Evolutionary conservation across 495 filamentous ascomycete genomes (phyloP), one percentile per base, ranked within the genome.

Genomic region (Rostrohypoxylon terebratum): DNA sequence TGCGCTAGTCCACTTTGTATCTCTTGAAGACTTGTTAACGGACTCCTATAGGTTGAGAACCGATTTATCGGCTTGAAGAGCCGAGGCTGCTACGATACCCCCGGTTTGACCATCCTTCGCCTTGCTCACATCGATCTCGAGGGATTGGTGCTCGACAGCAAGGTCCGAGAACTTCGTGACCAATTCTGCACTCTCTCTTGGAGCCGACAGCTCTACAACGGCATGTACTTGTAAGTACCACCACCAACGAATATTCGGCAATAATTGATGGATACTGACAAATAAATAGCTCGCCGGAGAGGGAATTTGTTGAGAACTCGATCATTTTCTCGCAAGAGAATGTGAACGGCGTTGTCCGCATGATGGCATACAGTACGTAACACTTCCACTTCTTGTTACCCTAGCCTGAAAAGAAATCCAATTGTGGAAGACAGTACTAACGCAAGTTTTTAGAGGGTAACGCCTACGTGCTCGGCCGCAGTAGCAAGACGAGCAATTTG

Each of bases 41-140:
- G 5, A 28, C n/a, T 23, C 28, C 38, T 38, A 3, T 36, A 47
- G 50, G 31, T 57, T 57, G 94, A 97, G 87, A 93, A 92, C 82
- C 88, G 92, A 50, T 94, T 93, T 83, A 93, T 95, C 75, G 92
- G 74, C 25, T 45, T 77, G 36, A 96, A 97, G 87, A 90, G 87
- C 78, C 89, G 94, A 75, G 94, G 94, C 74, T 97, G 94, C 88
- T 97, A 97, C 85, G 94, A 97, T 78, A 90, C 93, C 57, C 85
- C 85, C 4, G 85, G 86, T 72, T 81, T 93, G 48, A 94, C 92
- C 58, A 88, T 89, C 81, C 85, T 92, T 57, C 89, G 93, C 57
- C 82, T 88, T 61, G 93, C 93, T 45, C 94, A 96, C 82, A 76
- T 93, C 36, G 93, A 96, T 75, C 84, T 94, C 66, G 92, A 97